Evolutionary conservation across 257 asterid genomes (phyloP), one percentile per base, ranked within the genome.

Genomic region (Salvia hispanica): DNA sequence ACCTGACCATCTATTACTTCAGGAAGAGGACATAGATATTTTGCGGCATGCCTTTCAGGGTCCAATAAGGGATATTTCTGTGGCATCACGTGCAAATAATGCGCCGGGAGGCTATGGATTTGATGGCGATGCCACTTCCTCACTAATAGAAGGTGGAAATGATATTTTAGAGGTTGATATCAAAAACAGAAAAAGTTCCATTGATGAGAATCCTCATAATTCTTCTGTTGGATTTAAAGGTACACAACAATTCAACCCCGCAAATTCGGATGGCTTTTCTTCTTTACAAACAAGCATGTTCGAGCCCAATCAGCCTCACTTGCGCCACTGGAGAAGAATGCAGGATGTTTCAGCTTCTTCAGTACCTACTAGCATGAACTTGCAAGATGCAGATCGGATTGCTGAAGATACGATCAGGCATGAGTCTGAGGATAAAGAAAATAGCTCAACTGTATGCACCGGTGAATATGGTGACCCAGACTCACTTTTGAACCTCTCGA

Each of bases 401-500:
- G 66, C 72, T 55, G 78, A 73, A 54, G 68, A 76, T 76, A 72
- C 76, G 68, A 79, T 67, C 62, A 54, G 52, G 14, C 72, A 75
- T 79, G 77, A 74, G 69, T 76, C 72, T 45, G 74, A 74, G 43
- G 71, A 72, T 69, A 77, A 73, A 55, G 85, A 75, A 66, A 77
- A 48, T 72, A 76, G 72, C 58, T 72, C 84, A 36, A 58, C 73
- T 18, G 76, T 21, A 69, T 78, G 68, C 68, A 45, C 74, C 9
- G 71, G 83, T 59, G 96, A 86, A 76, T 86, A 81, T 66, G 85
- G 81, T 9, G 97, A 94, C 77, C 82, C 97, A 8, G 91, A 87
- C 74, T 87, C 96, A 64, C 95, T 88, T 75, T 70, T 94, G 87
- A 88, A 94, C 84, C 88, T 91, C 74, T 81, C 92, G 46, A 86